Percentiles rank a stretch among this genome's conserved stretches.
These are phyloP conservation scores for Xylariaceae sp. DNA, from an alignment of 2,329 filamentous ascomycete genomes.

Conservation along the genomic window DNA sequence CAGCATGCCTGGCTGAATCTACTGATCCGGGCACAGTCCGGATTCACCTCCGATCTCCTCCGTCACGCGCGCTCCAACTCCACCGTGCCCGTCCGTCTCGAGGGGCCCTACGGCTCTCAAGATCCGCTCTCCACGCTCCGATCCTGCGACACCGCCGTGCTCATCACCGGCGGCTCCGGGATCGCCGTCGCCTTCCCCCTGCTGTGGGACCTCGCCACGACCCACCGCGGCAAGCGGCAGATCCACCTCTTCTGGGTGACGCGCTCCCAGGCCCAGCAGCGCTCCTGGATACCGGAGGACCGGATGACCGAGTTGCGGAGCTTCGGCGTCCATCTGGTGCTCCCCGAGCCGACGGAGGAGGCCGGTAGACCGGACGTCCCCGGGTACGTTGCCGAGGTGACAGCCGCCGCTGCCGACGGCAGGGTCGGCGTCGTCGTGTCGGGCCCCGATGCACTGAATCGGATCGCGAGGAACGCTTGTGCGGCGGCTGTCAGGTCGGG, in stretches of 20 bases:
- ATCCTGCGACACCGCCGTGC: slow-evolving; percentile 50
- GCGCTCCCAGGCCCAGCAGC: slow-evolving; percentile 53
- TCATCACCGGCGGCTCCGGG: slow-evolving; percentile 66
- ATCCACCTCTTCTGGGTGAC: slow-evolving; percentile 63
- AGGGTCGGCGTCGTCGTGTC: slow-evolving; percentile 49
- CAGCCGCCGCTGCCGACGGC: slow-evolving; percentile 30
- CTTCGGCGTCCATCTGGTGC: slow-evolving; percentile 53
- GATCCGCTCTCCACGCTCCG: slow-evolving; percentile 58
- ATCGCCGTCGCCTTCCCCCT: slow-evolving; percentile 67
- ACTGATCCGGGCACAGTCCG: slow-evolving; percentile 61
- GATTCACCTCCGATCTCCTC: slow-evolving; percentile 62
- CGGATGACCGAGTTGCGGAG: slow-evolving; percentile 52
- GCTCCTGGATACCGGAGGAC: slow-evolving; percentile 55
- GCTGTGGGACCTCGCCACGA: slow-evolving; percentile 51
- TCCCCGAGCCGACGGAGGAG: slow-evolving; percentile 57
- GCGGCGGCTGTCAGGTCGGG: slow-evolving; percentile 52
- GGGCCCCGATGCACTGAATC: slow-evolving; percentile 64
- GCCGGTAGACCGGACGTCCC: slow-evolving; percentile 57
- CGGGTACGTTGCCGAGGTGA: slow-evolving; percentile 44
- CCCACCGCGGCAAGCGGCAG: slow-evolving; percentile 28
- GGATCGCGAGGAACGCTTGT: slow-evolving; percentile 61
- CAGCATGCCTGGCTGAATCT: slow-evolving; percentile 58
- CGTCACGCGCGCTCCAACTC: slow-evolving; percentile 49
- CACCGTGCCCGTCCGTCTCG: slow-evolving; percentile 54
- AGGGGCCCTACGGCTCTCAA: slow-evolving; percentile 66